These are phyloP conservation scores for Paratinospora sagittata DNA, from an alignment of 164 flowering plant genomes.

Conservation along the genomic window DNA sequence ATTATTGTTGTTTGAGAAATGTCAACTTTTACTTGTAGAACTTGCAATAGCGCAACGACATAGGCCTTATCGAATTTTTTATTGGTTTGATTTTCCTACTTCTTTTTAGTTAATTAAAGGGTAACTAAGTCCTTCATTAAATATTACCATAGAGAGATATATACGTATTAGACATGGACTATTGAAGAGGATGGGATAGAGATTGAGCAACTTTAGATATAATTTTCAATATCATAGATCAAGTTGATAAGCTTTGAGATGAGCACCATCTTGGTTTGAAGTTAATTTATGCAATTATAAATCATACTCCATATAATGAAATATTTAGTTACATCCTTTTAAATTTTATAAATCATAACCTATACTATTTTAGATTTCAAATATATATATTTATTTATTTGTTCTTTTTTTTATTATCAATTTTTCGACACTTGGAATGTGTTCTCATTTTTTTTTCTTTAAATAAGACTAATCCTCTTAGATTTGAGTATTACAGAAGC, in stretches of 20 bases:
- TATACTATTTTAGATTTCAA: too few relatives aligned
- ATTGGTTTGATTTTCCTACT: not conserved
- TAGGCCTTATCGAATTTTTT: not conserved
- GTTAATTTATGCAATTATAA: too few relatives aligned
- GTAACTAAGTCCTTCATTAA: not conserved
- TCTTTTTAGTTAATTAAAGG: not conserved
- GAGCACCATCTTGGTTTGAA: not conserved
- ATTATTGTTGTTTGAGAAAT: not conserved
- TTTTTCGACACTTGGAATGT: too few relatives aligned
- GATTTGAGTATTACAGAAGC: too few relatives aligned
- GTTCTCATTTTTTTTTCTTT: too few relatives aligned
- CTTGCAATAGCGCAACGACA: not conserved
- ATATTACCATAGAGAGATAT: not conserved
- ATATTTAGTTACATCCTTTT: too few relatives aligned
- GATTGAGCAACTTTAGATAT: not conserved
- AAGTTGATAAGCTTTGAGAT: not conserved
- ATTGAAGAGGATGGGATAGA: not conserved
- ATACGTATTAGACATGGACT: not conserved
- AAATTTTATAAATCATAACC: too few relatives aligned
- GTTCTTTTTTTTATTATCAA: too few relatives aligned
- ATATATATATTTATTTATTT: too few relatives aligned
- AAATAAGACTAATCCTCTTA: too few relatives aligned
- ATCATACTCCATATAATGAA: too few relatives aligned
- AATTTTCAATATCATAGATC: not conserved
- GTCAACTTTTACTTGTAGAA: not conserved